Conservation (phyloP, 306 rosid species). For the Citrullus colocynthis region DNA sequence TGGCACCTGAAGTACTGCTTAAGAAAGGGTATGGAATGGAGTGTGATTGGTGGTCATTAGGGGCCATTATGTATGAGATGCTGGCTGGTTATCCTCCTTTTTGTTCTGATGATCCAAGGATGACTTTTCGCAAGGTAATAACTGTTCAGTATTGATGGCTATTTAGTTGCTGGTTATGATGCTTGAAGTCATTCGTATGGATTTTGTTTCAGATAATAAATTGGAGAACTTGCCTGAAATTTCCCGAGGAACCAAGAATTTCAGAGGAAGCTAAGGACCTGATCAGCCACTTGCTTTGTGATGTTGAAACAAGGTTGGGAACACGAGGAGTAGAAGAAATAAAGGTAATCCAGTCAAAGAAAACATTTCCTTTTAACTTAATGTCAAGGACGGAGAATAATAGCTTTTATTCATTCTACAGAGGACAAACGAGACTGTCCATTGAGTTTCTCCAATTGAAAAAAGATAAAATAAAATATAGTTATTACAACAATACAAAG, state of each 20-base stretch:
- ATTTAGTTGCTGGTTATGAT: constrained; percentile 3
- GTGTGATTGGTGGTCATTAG: constrained; percentile 99
- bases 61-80: constrained; percentile 99
- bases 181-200: constrained; percentile 4
- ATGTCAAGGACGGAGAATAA: constrained; percentile 1
- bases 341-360: constrained; percentile 45
- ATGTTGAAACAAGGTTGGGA: constrained; percentile 87
- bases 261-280: constrained; percentile 74
- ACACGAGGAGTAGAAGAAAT: constrained; percentile 85
- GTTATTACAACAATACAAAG: background rate
- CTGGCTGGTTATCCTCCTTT: constrained; percentile 96
- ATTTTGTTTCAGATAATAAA: constrained; percentile 66
- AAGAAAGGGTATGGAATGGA: constrained; percentile 98
- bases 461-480: background rate
- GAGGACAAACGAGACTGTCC: background rate
- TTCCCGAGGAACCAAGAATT: constrained; percentile 87
- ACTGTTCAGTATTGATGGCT: constrained; percentile 8
- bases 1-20: constrained; percentile 97
- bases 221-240: constrained; percentile 93
- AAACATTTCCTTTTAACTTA: constrained; percentile 1
- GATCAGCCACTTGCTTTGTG: constrained; percentile 75
- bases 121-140: constrained; percentile 90
- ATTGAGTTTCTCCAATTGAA: background rate
- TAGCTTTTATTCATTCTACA: background rate
- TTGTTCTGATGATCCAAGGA: constrained; percentile 98